Evolutionary conservation across 257 asterid species (phyloP).

Genomic region (Plectranthus barbatus): DNA sequence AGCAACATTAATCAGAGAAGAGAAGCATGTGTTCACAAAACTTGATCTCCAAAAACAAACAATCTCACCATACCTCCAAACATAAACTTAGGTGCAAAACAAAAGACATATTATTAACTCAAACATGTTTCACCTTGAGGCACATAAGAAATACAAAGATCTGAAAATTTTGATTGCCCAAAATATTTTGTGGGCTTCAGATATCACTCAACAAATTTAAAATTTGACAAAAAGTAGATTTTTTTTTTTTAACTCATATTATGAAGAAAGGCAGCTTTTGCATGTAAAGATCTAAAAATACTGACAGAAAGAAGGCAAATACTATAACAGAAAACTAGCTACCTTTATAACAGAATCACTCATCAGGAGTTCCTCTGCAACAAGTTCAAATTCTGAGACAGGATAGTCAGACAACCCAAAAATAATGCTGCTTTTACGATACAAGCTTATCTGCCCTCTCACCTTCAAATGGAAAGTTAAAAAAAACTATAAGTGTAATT

Average conservation of each 20-base stretch:
- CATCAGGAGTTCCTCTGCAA: slow-evolving; percentile 95
- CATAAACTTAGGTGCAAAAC: not conserved
- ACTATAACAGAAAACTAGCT: not conserved
- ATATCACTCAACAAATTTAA: not conserved
- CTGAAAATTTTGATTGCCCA: not conserved
- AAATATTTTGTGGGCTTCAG: not conserved
- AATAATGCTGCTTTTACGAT: slow-evolving; percentile 69
- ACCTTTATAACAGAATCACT: slow-evolving; percentile 89
- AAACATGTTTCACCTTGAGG: not conserved
- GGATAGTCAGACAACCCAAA: slow-evolving; percentile 85
- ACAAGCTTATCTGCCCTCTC: slow-evolving; percentile 93
- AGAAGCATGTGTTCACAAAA: not conserved
- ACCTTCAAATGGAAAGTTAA: slow-evolving; percentile 50
- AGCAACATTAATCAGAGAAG: not conserved
- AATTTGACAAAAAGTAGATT: not conserved
- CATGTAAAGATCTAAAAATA: not conserved
- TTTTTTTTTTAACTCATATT: not conserved
- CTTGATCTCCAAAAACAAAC: not conserved
- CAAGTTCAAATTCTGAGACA: slow-evolving; percentile 93
- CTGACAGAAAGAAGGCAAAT: not conserved
- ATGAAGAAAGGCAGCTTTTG: not conserved
- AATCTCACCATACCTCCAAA: not conserved
- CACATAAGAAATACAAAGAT: not conserved
- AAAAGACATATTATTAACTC: not conserved
- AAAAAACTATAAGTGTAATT: not conserved